Evolutionary conservation across 2,329 filamentous ascomycete species (phyloP).

Genomic region (Ophiostoma sp.): DNA sequence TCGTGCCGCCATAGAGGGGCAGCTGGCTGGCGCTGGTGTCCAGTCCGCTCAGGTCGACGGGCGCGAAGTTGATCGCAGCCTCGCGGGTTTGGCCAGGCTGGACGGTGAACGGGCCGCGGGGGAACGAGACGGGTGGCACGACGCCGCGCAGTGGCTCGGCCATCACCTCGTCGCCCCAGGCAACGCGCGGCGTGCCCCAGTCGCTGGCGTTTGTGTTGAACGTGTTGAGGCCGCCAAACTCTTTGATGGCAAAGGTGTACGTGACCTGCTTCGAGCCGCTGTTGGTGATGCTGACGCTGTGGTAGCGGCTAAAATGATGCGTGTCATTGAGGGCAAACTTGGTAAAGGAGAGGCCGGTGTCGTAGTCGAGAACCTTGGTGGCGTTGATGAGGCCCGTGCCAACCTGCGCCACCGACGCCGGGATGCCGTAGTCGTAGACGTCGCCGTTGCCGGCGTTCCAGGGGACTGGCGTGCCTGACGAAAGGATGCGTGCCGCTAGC

Average conservation of each 20-base stretch:
- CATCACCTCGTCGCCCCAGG: conserved; percentile 7
- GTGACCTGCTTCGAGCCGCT: conserved; percentile 33
- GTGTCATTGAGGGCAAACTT: conserved; percentile 44
- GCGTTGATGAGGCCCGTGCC: conserved; percentile 40
- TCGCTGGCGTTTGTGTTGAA: conserved; percentile 28
- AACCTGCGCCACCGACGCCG: conserved; percentile 31
- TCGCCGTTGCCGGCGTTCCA: conserved; percentile 29
- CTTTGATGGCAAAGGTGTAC: conserved; percentile 33
- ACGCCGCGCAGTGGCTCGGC: conserved; percentile 16
- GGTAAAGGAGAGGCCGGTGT: conserved; percentile 35
- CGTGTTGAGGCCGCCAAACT: conserved; percentile 34
- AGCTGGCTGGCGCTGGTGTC: neutral
- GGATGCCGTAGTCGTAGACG: conserved; percentile 27
- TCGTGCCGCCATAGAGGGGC: neutral
- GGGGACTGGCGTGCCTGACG: conserved; percentile 32
- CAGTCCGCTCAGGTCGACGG: neutral
- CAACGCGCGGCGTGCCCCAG: conserved; percentile 19
- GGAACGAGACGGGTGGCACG: conserved; percentile 15
- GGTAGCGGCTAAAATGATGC: conserved; percentile 34
- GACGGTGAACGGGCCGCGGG: conserved; percentile 27
- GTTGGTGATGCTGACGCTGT: conserved; percentile 36
- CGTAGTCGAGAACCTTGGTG: conserved; percentile 38
- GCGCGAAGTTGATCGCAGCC: conserved; percentile 17
- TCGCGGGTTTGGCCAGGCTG: conserved; percentile 28
- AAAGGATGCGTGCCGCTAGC: conserved; percentile 33